These are phyloP conservation scores for Suillus spraguei DNA, from an alignment of 768 basidiomycete genomes.

Conservation along the genomic window DNA sequence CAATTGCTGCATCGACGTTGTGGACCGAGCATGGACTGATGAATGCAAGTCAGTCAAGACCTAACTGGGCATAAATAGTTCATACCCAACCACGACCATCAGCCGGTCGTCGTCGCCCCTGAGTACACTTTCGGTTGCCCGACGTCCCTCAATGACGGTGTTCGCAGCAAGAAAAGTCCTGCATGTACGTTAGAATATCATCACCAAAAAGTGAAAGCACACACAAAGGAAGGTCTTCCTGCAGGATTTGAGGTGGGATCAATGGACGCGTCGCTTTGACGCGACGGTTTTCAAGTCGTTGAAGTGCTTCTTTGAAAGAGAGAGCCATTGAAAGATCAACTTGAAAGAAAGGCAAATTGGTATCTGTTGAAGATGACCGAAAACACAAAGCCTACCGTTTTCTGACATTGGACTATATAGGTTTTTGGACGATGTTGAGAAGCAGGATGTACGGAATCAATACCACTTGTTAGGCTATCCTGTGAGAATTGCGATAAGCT, in stretches of 20 bases:
- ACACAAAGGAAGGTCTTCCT: conserved; percentile 90
- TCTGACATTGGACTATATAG: conserved; percentile 19
- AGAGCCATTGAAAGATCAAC: conserved; percentile 63
- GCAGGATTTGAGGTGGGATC: conserved; percentile 93
- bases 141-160: conserved; percentile 86
- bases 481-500: conserved; percentile 13
- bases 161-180: conserved; percentile 83
- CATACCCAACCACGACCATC: conserved; percentile 87
- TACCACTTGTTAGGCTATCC: conserved; percentile 14
- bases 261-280: conserved; percentile 87
- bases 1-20: conserved; percentile 80
- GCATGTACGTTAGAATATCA: conserved; percentile 15
- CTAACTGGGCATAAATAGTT: not conserved
- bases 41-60: conserved; percentile 11
- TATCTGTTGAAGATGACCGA: conserved; percentile 24
- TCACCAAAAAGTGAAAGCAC: conserved; percentile 21
- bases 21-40: conserved; percentile 93
- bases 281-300: conserved; percentile 82
- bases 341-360: conserved; percentile 16
- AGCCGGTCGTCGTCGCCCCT: conserved; percentile 90
- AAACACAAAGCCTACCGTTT: conserved; percentile 22
- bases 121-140: conserved; percentile 76
- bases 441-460: conserved; percentile 12
- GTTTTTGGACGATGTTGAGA: not conserved
- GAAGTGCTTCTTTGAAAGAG: conserved; percentile 77